Base-by-base conservation (phyloP, 2,329 filamentous ascomycete species). In the Penicillium sp. region DNA sequence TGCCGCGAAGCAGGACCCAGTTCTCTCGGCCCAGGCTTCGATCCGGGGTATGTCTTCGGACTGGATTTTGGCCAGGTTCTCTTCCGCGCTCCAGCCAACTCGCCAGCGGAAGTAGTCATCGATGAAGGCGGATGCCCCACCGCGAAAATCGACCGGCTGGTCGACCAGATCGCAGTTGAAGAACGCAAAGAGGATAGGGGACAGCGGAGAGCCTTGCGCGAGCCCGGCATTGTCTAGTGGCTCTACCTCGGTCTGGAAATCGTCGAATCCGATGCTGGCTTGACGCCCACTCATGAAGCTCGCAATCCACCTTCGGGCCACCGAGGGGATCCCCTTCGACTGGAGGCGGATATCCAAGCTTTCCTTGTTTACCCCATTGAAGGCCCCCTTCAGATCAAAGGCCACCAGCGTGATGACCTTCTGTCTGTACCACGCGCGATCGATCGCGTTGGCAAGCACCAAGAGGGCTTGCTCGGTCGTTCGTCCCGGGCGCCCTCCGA, bases 81-180 rank as follows among this genome's bases (percentile, higher is more conserved):
- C 53, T n/a, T 67, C 61, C 5, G 57, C 60, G 4, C 58, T 58
- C 4, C 14, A 16, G 13, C 61, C 57, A 0, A 57, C 53, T 41
- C 53, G 45, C 66, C 57, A 66, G n/a, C 50, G 40, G 35, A 62
- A 66, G 26, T 65, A 75, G 51, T 64, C 67, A 53, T 57, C 61
- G 39, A 60, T 70, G 53, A 67, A 76, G 44, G 57, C 61, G 30
- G 55, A 69, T 34, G 64, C 61, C 10, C 67, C 67, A 23, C 66
- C 53, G n/a, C 57, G 29, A 16, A 8, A 42, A 34, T 54, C 18
- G 4, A 63, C 58, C 0, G 53, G 48, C 36, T 66, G 53, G 32
- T 75, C 57, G 2, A 75, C 68, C 8, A 74, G 64, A 42, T 74
- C 67, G 18, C 64, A 64, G 45, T 75, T 74, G 54, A 70, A 74